phyloP scores from a whole-genome alignment of 2,329 filamentous ascomycete species.

The Lojkania enalia region DNA sequence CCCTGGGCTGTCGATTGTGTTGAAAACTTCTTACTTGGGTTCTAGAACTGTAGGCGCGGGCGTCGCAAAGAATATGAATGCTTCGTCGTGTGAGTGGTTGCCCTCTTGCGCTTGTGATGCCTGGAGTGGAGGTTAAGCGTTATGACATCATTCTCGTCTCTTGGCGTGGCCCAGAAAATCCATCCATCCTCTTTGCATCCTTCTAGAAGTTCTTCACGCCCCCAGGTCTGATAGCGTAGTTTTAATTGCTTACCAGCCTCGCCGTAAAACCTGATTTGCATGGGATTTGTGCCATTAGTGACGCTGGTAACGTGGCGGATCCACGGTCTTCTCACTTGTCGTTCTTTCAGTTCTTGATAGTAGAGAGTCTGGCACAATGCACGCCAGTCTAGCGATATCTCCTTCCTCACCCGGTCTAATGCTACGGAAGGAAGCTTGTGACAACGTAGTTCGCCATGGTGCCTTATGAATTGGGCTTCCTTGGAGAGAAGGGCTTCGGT shows the following conservation, averaged over 20 bases:
- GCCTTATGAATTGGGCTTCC: background rate
- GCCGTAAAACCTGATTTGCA: background rate
- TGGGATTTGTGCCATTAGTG: background rate
- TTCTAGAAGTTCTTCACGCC: background rate
- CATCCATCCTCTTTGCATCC: slow-evolving; percentile 2
- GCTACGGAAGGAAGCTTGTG: background rate
- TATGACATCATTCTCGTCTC: too few species aligned
- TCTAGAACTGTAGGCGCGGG: too few species aligned
- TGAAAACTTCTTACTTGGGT: too few species aligned
- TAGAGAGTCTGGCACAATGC: background rate
- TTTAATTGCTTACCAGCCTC: background rate
- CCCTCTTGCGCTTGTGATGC: too few species aligned
- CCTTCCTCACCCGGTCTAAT: background rate
- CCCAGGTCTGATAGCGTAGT: background rate
- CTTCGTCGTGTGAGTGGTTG: too few species aligned
- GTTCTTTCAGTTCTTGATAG: background rate
- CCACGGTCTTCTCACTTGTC: background rate
- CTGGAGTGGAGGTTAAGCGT: too few species aligned
- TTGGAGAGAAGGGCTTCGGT: background rate
- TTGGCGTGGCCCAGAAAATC: slow-evolving; percentile 7
- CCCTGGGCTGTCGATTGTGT: too few species aligned
- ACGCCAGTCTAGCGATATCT: background rate
- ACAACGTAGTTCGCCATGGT: background rate
- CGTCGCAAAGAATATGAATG: too few species aligned
- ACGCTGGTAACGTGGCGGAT: background rate